Evolutionary conservation across 2,329 filamentous ascomycete species (phyloP), one percentile per base, ranked within the genome.

Genomic region (Microdochium nivale): DNA sequence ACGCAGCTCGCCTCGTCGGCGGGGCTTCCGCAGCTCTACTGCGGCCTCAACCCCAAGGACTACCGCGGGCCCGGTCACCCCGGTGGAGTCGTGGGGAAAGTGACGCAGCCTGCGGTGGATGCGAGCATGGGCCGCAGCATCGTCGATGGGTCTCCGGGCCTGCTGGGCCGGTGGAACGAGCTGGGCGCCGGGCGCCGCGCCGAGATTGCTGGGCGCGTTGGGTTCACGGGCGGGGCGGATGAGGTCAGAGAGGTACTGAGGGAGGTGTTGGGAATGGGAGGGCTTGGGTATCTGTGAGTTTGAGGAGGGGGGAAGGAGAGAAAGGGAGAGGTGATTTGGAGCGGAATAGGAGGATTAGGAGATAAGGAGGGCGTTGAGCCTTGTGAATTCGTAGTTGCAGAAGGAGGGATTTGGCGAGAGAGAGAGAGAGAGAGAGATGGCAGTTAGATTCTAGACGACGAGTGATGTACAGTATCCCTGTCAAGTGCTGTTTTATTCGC

Each of bases 21-120:
- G 27, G 27, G 27, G 27, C 27, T 30, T 24, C 78, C 96, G 8
- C 84, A 88, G 44, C 84, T 90, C 56, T 73, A 87, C 3, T 88
- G 84, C 8, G 90, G 88, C 0, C 75, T 96, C 49, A 97, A 97
- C 67, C 87, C 90, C 2, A 83, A 87, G 51, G 88, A 84, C 0
- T 88, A 92, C 69, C 79, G 94, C 14, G 74, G 74, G 48, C 80
- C 60, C 65, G 40, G 16, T 13, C 16, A 23, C 13, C 40, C 40
- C 3, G 40, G 40, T 5, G 40, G 40, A 3, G 40, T 44, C 9
- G 40, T 44, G 40, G 40, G 40, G 16, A 21, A 44, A 8, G 77
- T 58, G 10, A 66, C 69, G 57, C 76, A 65, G 65, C 71, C 79
- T 0, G 79, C 75, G 14, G 79, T 84, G 1, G 81, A 84, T 49